phyloP scores from a whole-genome alignment of 331 rosid species.

The Saraca asoca region DNA sequence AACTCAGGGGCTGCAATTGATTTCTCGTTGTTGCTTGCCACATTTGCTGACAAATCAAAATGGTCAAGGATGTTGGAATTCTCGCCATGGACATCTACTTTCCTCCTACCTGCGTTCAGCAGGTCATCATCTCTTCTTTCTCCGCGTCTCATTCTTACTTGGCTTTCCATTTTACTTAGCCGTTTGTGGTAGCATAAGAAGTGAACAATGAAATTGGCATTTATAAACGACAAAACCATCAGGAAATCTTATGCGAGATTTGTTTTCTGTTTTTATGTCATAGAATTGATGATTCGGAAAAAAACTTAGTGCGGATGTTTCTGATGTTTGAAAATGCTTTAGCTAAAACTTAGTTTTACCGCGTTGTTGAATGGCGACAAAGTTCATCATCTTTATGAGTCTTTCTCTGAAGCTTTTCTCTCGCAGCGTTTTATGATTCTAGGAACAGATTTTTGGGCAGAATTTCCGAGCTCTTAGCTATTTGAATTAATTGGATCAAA shows the following conservation, averaged over 20 bases:
- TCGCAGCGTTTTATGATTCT: background rate
- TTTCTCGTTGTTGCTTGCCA: slow-evolving; percentile 22
- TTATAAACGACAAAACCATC: background rate
- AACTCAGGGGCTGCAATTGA: background rate
- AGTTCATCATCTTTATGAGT: slow-evolving; percentile 1
- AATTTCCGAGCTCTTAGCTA: background rate
- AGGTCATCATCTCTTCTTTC: slow-evolving; percentile 53
- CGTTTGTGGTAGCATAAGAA: background rate
- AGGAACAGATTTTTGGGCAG: slow-evolving; percentile 4
- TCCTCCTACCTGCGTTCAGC: slow-evolving; percentile 81
- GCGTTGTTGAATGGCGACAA: slow-evolving; percentile 4
- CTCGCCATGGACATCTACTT: slow-evolving; percentile 93
- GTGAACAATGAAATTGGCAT: background rate
- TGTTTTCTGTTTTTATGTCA: background rate
- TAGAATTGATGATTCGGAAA: background rate
- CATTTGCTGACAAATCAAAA: slow-evolving; percentile 28
- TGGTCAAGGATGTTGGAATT: slow-evolving; percentile 92
- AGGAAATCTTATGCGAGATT: background rate
- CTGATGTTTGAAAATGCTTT: slow-evolving; percentile 2
- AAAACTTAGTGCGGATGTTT: background rate
- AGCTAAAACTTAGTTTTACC: background rate
- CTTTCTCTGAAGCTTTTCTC: slow-evolving; percentile 5
- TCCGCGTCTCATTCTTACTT: background rate
- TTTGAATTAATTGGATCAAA: background rate
- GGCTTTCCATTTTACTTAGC: background rate